Conservation (phyloP, 1,284 basidiomycete genomes). For the Melampsora occidentalis region DNA sequence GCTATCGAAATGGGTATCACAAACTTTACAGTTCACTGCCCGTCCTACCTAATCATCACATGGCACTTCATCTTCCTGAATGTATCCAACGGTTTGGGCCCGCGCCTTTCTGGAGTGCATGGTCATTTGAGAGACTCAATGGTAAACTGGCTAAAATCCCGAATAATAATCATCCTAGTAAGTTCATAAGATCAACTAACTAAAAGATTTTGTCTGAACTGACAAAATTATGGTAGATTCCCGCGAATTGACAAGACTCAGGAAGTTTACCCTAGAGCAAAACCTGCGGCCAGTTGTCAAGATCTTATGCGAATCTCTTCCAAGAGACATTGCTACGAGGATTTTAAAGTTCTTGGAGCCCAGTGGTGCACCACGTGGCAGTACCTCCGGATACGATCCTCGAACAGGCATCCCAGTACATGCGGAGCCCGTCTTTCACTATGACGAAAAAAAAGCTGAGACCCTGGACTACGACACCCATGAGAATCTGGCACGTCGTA, state of each 20-base stretch:
- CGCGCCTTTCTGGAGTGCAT: slow-evolving; percentile 27
- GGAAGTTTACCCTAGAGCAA: neutral
- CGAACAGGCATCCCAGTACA: neutral
- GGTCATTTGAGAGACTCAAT: slow-evolving; percentile 11
- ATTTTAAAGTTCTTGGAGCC: slow-evolving; percentile 17
- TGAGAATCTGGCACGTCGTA: neutral
- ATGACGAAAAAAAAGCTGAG: neutral
- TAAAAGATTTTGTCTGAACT: neutral
- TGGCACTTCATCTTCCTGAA: slow-evolving; percentile 15
- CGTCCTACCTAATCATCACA: slow-evolving; percentile 27
- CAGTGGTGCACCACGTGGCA: neutral
- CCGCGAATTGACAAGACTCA: neutral
- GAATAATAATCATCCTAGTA: slow-evolving; percentile 3
- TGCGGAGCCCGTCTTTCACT: neutral
- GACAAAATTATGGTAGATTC: neutral
- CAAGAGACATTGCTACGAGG: neutral
- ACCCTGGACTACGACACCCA: slow-evolving; percentile 20
- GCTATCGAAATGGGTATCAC: slow-evolving; percentile 8
- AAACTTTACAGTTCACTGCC: slow-evolving; percentile 8
- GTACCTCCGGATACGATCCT: neutral
- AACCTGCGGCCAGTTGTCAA: neutral
- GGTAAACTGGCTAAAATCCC: neutral
- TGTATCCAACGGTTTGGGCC: slow-evolving; percentile 16
- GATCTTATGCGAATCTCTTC: slow-evolving; percentile 5
- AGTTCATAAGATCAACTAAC: neutral